Percentiles rank a stretch among this genome's conserved stretches.
Conservation (phyloP, 1,139 yeast species). For the Geotrichum candidum region DNA sequence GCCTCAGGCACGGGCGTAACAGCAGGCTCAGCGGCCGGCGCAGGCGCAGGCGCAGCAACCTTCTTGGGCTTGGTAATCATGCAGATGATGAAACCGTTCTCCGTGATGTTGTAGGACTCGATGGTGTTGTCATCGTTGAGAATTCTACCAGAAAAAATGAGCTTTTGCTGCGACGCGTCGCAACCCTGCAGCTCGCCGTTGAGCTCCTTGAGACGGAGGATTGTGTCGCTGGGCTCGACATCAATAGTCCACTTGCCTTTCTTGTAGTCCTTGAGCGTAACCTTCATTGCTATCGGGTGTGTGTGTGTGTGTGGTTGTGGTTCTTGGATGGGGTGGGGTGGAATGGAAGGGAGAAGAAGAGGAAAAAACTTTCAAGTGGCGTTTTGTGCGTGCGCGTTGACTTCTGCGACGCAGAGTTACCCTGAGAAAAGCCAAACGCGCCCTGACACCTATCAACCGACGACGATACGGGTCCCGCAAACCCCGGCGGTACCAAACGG, state of each 20-base stretch:
- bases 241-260: constrained; percentile 82
- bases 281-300: constrained; percentile 49
- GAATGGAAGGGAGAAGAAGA: not conserved
- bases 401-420: constrained; percentile 2
- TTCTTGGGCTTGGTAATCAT: constrained; percentile 59
- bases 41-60: constrained; percentile 22
- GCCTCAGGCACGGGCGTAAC: constrained; percentile 27
- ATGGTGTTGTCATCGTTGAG: constrained; percentile 76
- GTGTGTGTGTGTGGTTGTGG: not conserved
- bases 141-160: constrained; percentile 89
- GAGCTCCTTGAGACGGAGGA: constrained; percentile 64
- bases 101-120: constrained; percentile 64
- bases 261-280: constrained; percentile 85
- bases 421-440: not conserved
- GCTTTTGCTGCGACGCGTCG: constrained; percentile 71
- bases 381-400: not conserved
- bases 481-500: not conserved
- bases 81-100: constrained; percentile 85
- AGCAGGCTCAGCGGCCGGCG: constrained; percentile 24
- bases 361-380: constrained; percentile 11
- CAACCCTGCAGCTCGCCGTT: constrained; percentile 65
- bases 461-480: not conserved
- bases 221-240: constrained; percentile 60
- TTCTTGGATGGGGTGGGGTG: not conserved
- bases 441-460: not conserved